Evolutionary conservation across 2,329 filamentous ascomycete species (phyloP).

Genomic region (Mycosphaerella sp.): DNA sequence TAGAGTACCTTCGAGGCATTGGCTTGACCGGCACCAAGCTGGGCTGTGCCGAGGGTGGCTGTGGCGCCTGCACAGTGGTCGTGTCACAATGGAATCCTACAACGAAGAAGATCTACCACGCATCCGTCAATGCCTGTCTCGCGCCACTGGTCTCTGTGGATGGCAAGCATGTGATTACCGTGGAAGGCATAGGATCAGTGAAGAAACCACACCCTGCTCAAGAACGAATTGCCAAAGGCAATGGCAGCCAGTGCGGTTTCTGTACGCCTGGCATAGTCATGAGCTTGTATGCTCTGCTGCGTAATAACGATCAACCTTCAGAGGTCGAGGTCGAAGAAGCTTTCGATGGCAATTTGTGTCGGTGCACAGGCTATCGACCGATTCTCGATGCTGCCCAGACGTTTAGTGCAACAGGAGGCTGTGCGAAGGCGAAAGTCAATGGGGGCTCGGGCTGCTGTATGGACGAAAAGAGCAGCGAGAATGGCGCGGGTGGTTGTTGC

Average conservation of each 20-base stretch:
- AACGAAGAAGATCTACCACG: conserved; percentile 89
- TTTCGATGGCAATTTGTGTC: conserved; percentile 92
- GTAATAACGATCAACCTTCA: conserved; percentile 72
- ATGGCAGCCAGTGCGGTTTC: conserved; percentile 92
- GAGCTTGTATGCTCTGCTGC: conserved; percentile 85
- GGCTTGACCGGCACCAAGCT: conserved; percentile 94
- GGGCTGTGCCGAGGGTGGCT: conserved; percentile 93
- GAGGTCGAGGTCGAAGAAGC: conserved; percentile 88
- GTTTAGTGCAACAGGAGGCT: conserved; percentile 58
- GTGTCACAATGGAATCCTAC: conserved; percentile 90
- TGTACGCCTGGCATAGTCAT: conserved; percentile 98
- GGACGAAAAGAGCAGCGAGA: conserved; percentile 39
- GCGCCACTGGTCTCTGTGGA: conserved; percentile 89
- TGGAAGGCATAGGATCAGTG: conserved; percentile 89
- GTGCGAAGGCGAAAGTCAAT: conserved; percentile 51
- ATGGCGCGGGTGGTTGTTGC: conserved; percentile 56
- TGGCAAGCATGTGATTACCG: conserved; percentile 95
- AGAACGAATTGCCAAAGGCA: conserved; percentile 81
- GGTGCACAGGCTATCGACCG: conserved; percentile 90
- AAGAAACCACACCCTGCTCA: conserved; percentile 83
- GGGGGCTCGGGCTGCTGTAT: conserved; percentile 67
- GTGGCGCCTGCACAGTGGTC: conserved; percentile 92
- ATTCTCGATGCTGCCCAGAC: conserved; percentile 92
- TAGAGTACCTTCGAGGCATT: conserved; percentile 89
- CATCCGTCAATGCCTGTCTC: conserved; percentile 91